These are phyloP conservation scores for Fusarium aywerte DNA, from an alignment of 2,329 filamentous ascomycete genomes.

Conservation along the genomic window DNA sequence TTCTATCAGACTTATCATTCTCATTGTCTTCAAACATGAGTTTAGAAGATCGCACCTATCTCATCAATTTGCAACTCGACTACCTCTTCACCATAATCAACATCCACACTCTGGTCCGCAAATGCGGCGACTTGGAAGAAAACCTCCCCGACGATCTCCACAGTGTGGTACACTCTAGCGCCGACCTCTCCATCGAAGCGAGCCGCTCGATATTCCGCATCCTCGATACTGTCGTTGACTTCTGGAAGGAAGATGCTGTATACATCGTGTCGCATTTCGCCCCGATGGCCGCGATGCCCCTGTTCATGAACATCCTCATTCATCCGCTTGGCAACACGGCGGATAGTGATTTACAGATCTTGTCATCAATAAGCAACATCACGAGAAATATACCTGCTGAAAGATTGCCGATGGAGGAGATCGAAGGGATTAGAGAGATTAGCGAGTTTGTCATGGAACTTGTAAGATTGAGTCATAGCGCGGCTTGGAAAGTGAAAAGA, in stretches of 20 bases:
- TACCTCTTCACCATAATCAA: conserved; percentile 38
- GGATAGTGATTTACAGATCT: conserved; percentile 29
- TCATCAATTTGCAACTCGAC: conserved; percentile 31
- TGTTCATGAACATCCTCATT: conserved; percentile 37
- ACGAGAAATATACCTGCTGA: conserved; percentile 32
- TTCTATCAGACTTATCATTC: conserved; percentile 17
- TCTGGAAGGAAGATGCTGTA: conserved; percentile 33
- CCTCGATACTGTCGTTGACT: conserved; percentile 25
- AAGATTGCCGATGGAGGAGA: conserved; percentile 31
- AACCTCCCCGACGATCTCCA: conserved; percentile 35
- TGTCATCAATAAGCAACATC: conserved; percentile 34
- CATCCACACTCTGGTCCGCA: conserved; percentile 32
- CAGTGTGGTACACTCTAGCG: conserved; percentile 31
- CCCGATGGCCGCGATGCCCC: conserved; percentile 33
- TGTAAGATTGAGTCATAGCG: conserved; percentile 33
- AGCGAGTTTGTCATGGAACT: conserved; percentile 39
- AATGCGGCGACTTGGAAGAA: conserved; percentile 30
- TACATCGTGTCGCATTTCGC: conserved; percentile 37
- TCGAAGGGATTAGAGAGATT: conserved; percentile 36
- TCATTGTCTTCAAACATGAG: conserved; percentile 4
- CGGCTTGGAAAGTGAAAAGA: conserved; percentile 34
- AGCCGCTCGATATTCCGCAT: conserved; percentile 35
- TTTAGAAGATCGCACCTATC: conserved; percentile 21
- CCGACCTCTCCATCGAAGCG: conserved; percentile 34
- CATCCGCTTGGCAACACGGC: conserved; percentile 31